Conservation (phyloP, 208 protist species). For the Leishmania turanica region DNA sequence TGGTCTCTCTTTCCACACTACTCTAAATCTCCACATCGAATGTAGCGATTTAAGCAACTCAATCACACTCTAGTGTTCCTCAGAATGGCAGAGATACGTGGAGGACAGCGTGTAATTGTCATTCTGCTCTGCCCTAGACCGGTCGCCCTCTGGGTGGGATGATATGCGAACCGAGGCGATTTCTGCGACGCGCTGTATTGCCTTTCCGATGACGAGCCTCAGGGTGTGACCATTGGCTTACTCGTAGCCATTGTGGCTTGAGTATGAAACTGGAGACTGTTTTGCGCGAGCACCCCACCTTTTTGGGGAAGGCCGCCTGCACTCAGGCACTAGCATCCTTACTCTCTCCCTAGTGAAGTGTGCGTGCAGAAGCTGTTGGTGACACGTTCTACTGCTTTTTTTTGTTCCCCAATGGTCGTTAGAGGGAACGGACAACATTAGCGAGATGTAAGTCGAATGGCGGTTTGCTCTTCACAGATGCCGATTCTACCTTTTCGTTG, state of each 20-base stretch:
- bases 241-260: conserved; percentile 10
- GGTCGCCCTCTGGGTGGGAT: neutral
- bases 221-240: conserved; percentile 23
- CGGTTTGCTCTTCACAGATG: neutral
- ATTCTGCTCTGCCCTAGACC: neutral
- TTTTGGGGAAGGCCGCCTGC: neutral
- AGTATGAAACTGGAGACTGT: conserved; percentile 19
- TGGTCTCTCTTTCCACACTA: neutral
- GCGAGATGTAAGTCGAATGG: conserved; percentile 5
- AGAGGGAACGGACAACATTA: conserved; percentile 7
- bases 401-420: neutral
- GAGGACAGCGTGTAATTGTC: neutral
- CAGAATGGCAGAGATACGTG: neutral
- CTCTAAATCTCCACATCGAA: neutral
- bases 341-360: neutral
- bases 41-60: neutral
- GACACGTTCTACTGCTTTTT: neutral
- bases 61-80: neutral
- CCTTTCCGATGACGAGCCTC: neutral
- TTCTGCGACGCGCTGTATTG: neutral
- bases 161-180: neutral
- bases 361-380: neutral
- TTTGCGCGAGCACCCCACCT: neutral
- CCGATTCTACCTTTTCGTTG: neutral
- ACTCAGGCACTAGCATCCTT: neutral